Evolutionary conservation across 2,329 filamentous ascomycete genomes (phyloP), one percentile per base, ranked within the genome.

Genomic region (Aureobasidium sp.): DNA sequence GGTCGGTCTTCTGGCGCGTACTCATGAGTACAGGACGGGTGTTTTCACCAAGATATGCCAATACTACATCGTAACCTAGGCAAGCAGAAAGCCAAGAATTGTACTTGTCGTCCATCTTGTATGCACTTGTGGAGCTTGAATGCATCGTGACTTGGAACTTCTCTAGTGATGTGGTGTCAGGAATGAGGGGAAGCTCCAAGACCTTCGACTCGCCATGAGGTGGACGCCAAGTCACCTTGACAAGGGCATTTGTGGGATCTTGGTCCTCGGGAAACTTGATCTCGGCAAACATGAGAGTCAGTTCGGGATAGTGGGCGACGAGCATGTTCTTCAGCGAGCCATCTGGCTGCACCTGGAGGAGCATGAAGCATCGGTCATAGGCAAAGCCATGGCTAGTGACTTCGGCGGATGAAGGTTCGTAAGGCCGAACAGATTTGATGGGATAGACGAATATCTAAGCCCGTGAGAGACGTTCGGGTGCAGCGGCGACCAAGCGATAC

Each of bases 371-470:
- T 56, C 74, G 63, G 57, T 76, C 74, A 55, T 73, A 69, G 24
- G 68, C 62, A 53, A 76, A 72, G 56, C 74, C 74, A 63, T 72
- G 61, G 53, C 66, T 66, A 7, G 73, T 74, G 16, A 71, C 68
- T 41, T 68, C 58, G 14, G 70, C 68, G 34, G 64, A 62, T 2
- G 66, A 61, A 22, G 73, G 61, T 17, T 69, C 65, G 4, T 69
- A 64, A 2, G 62, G 66, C 14, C 71, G 68, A 6, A 75, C 63
- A 12, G 71, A 71, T 59, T 76, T 76, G 63, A 76, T 72, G 2
- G 73, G 74, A 55, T 76, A 76, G 5, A 69, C 65, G 54, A 72
- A 72, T 12, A 76, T 68, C 67, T 73, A 10, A 14, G 21, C 17
- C 27, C 19, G 25, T 51, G 4, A 50, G 45, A 50, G 12, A 37